Base-by-base conservation (phyloP, 2,329 filamentous ascomycete species). In the Pseudocercospora eumusae region DNA sequence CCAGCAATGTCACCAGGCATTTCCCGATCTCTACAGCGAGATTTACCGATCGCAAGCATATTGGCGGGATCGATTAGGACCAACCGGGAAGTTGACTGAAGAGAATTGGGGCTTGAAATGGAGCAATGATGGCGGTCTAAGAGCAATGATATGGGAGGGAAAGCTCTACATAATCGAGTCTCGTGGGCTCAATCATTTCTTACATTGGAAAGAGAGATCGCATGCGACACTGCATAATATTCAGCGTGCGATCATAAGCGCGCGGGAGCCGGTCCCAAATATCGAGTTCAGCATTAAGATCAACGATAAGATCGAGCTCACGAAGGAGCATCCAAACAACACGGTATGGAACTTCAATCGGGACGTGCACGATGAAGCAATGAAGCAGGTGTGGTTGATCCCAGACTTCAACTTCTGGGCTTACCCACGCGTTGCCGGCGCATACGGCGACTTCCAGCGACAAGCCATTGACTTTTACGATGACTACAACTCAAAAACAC, bases 381-480 rank as follows among this genome's bases (percentile, higher is more conserved):
- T 75, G 63, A 67, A 71, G 40, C 68, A 70, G 36, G 64, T 72
- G 40, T 83, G 82, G 82, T 71, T 83, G 20, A 82, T 83, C 71
- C 81, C 82, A 0, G 82, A 84, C 66, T 84, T 83, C 65, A 81
- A 80, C 33, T 83, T 81, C 72, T 84, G 80, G 79, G 75, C 78
- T 8, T 83, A 80, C 77, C 80, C 69, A 20, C 69, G 69, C 6
- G 69, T 71, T 1, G 67, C 68, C 4, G 68, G 64, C 9, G 61
- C 66, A 1, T 73, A 68, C 31, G 64, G 63, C n/a, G 70, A 72
- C 27, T 68, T 64, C 36, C 66, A 68, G 23, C 60, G 64, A 13
- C 65, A 69, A 36, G 67, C 68, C 9, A 67, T 68, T 25, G 67
- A 66, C 42, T 64, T 65, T 9, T 68, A 66, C 25, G 66, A 69